Evolutionary conservation across 768 basidiomycete species (phyloP), one percentile per base, ranked within the genome.

Genomic region (Pluteus cervinus): DNA sequence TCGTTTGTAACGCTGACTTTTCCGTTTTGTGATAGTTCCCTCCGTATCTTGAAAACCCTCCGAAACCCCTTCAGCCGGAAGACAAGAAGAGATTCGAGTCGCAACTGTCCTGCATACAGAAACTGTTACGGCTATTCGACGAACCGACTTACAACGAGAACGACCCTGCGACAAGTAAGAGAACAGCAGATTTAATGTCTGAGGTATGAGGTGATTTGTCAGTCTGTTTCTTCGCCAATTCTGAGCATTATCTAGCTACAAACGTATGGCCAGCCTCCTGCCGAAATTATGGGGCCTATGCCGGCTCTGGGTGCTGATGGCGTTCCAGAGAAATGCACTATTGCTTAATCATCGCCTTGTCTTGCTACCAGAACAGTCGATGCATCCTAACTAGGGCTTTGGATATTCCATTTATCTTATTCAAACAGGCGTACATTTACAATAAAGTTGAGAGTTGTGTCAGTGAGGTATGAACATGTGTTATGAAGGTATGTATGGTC

Each of bases 241-340:
- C 2, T n/a, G 7, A 9, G 11, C 18, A 14, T 29, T 10, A 30
- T 24, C 3, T 22, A 88, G 85, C 79, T 92, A 71, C 88, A 92
- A 69, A 63, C 66, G 3, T 69, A 77, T 39, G 88, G 89, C 5
- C 73, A 81, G 3, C 89, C 87, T 0, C 89, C 89, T 2, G 52
- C 73, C 14, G 86, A 87, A 48, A 71, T 91, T 34, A 89, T 91
- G 84, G 89, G 87, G 1, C 74, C 79, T 0, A 65, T 91, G 33
- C 89, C 89, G 0, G 73, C 84, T 2, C 44, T 80, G 17, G 76
- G 74, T 0, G 32, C 65, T 2, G 79, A 83, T 34, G 79, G 79
- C 4, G n/a, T 45, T 7, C 49, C 50, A 16, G 28, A 38, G 26
- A 28, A 28, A 9, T 41, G 40, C 22, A 32, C 33, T n/a, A 36